Base-by-base conservation (phyloP, 2,329 filamentous ascomycete species). In the Gremmenia infestans region DNA sequence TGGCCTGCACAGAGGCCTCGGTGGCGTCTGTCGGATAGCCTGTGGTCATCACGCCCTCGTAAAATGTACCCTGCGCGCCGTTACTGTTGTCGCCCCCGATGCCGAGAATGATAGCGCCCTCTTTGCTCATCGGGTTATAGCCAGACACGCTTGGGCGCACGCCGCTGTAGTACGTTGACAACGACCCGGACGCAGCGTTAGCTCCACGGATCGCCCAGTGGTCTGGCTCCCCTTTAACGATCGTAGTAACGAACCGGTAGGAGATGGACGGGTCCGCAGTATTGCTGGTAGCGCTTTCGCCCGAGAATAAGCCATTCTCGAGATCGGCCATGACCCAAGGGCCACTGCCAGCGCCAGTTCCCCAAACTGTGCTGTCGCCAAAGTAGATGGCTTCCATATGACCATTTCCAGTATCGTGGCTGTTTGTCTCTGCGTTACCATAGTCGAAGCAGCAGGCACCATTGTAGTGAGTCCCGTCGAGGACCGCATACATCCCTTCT, bases 321-420 rank as follows among this genome's bases (percentile, higher is more conserved):
- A 88, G 76, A 69, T 88, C 85, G 0, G 83, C 84, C 82, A 87
- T 86, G 62, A 87, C 67, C 85, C 84, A 87, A 0, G 85, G 85
- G 0, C 85, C 83, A 45, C 62, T 76, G 46, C 83, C 83, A 4
- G 79, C 54, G 8, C 85, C 84, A 7, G 68, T 70, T 17, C 83
- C 83, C 80, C 81, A 85, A 60, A 57, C 56, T 0, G 73, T 81
- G 67, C 65, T 78, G 66, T 73, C 71, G 1, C 85, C 84, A 63
- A 76, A 87, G 75, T 87, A 87, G 56, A 87, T 81, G 53, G 84
- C 81, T 66, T 88, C 85, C 84, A 88, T 88, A 64, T 86, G 83
- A 15, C 81, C 84, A 52, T 80, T 78, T 2, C 84, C 85, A 0
- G 81, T 80, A 56, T 83, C 80, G 1, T 2, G 58, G 56, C 66